Evolutionary conservation across 257 asterid genomes (phyloP).

Genomic region (Solanum sejunctum): DNA sequence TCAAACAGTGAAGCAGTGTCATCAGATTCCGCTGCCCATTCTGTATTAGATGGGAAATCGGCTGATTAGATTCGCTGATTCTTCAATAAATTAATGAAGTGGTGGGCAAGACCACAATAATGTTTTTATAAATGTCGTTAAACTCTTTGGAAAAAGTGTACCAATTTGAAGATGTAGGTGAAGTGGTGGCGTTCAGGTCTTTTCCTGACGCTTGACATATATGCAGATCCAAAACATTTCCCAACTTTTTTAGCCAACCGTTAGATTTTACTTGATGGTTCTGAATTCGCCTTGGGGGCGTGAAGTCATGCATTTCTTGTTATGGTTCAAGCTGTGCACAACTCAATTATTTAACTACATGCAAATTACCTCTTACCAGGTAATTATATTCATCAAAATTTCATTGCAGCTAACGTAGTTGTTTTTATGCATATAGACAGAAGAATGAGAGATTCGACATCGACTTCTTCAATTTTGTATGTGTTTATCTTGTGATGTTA

Average conservation of each 20-base stretch:
- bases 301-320: background rate
- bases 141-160: background rate
- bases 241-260: background rate
- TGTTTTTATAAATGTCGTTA: background rate
- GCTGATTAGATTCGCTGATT: background rate
- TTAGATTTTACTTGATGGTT: background rate
- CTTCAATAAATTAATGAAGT: background rate
- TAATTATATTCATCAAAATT: background rate
- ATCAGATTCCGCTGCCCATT: background rate
- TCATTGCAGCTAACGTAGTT: background rate
- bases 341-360: background rate
- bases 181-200: background rate
- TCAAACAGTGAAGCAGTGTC: background rate
- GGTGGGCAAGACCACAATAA: background rate
- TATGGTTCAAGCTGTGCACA: background rate
- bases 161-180: background rate
- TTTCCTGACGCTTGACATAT: background rate
- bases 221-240: background rate
- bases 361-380: background rate
- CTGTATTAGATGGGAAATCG: background rate
- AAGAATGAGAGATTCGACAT: background rate
- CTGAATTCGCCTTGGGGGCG: background rate
- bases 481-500: background rate
- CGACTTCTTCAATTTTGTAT: background rate
- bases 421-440: background rate